These are phyloP conservation scores for Gossypium turneri DNA, from an alignment of 345 rosid genomes.

Conservation along the genomic window DNA sequence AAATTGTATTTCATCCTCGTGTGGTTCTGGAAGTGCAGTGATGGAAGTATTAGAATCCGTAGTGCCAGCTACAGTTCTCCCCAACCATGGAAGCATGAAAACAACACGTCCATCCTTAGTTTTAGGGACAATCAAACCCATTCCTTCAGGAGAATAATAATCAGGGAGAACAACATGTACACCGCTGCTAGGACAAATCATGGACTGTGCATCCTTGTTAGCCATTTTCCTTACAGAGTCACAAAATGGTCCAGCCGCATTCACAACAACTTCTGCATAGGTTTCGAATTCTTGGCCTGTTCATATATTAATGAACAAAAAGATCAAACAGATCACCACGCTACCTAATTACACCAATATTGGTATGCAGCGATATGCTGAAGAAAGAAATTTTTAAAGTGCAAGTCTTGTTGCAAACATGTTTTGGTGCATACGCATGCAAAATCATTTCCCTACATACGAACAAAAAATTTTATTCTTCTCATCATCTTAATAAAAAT, in stretches of 20 bases:
- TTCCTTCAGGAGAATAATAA: conserved; percentile 97
- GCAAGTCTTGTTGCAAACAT: background rate
- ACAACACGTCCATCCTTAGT: conserved; percentile 98
- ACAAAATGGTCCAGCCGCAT: conserved; percentile 96
- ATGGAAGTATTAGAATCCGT: conserved; percentile 84
- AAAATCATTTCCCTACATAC: background rate
- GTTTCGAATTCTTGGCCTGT: conserved; percentile 82
- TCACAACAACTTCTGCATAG: conserved; percentile 83
- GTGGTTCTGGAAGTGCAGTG: conserved; percentile 90
- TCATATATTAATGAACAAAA: conserved; percentile 6
- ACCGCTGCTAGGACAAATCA: conserved; percentile 97
- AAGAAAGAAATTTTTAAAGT: conserved; percentile 2
- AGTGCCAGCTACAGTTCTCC: conserved; percentile 93
- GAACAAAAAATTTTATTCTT: background rate
- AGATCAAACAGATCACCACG: background rate
- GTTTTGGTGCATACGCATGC: background rate
- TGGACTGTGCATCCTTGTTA: conserved; percentile 55
- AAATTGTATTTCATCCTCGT: conserved; percentile 95
- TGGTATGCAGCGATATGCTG: background rate
- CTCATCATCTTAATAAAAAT: background rate
- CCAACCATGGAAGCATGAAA: conserved; percentile 97
- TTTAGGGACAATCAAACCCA: conserved; percentile 99
- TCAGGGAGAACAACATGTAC: conserved; percentile 93
- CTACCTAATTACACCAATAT: background rate
- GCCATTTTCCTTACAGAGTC: conserved; percentile 85